Conservation (phyloP, 1,284 basidiomycete species). For the Retiboletus flavoniger region DNA sequence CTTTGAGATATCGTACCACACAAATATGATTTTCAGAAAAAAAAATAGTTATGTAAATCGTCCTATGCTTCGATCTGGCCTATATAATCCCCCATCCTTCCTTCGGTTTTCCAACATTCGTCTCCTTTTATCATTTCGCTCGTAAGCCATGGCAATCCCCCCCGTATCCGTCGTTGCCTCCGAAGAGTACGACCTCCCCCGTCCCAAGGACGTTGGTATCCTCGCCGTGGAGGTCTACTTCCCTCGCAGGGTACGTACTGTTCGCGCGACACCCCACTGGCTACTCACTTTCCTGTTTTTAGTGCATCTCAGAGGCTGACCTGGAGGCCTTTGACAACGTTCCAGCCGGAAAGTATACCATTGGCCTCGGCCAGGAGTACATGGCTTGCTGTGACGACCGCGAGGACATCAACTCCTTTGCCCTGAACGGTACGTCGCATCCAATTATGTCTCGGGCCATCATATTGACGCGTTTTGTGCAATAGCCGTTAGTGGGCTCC, state of each 20-base stretch:
- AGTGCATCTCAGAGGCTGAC: constrained; percentile 95
- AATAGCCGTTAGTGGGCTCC: constrained; percentile 78
- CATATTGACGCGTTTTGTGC: constrained; percentile 5
- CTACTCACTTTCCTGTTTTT: constrained; percentile 6
- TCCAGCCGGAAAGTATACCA: constrained; percentile 97
- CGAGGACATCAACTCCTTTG: constrained; percentile 99
- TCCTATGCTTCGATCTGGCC: neutral
- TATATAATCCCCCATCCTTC: constrained; percentile 25
- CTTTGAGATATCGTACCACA: constrained; percentile 30
- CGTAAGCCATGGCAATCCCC: constrained; percentile 22
- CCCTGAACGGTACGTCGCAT: constrained; percentile 76
- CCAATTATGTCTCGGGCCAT: neutral
- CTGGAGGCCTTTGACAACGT: constrained; percentile 97
- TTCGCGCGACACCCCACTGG: constrained; percentile 25
- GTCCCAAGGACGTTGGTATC: constrained; percentile 91
- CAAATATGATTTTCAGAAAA: constrained; percentile 15
- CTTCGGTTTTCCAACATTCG: constrained; percentile 5
- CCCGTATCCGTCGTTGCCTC: constrained; percentile 9
- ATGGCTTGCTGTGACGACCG: constrained; percentile 98
- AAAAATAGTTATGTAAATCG: constrained; percentile 28
- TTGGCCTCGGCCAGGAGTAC: constrained; percentile 96
- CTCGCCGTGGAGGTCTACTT: constrained; percentile 94
- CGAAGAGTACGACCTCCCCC: constrained; percentile 36
- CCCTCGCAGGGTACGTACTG: constrained; percentile 73
- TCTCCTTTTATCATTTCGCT: constrained; percentile 1